Percentiles rank a stretch among this genome's conserved stretches.
Evolutionary conservation across 495 filamentous ascomycete genomes (phyloP).

Genomic region (Talaromyces wortmannii): DNA sequence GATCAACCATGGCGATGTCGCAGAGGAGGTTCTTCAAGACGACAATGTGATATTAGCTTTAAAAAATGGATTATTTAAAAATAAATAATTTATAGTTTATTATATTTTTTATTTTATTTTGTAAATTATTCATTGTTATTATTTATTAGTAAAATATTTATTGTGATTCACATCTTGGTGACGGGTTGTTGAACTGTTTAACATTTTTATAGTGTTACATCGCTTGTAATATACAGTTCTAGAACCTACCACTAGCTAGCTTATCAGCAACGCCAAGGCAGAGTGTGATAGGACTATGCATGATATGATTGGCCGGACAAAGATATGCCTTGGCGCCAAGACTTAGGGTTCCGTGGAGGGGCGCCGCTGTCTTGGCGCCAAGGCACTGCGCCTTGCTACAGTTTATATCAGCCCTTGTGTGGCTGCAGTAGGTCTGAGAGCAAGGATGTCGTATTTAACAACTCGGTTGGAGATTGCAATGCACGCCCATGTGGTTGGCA

Average conservation of each 20-base stretch:
- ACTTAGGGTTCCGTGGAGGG: not conserved
- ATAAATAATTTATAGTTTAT: too few species aligned
- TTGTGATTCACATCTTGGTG: too few species aligned
- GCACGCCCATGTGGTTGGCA: not conserved
- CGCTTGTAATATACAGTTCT: too few species aligned
- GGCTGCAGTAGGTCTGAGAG: too few species aligned
- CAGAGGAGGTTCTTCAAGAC: constrained; percentile 47
- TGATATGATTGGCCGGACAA: not conserved
- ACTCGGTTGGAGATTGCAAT: not conserved
- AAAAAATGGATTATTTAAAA: too few species aligned
- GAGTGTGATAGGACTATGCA: not conserved
- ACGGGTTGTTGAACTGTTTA: too few species aligned
- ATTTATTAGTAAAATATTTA: too few species aligned
- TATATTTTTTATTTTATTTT: too few species aligned
- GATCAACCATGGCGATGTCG: constrained; percentile 51
- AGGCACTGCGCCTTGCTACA: not conserved
- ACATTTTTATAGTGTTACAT: too few species aligned
- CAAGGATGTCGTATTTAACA: too few species aligned
- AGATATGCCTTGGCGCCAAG: not conserved
- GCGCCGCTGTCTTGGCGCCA: not conserved
- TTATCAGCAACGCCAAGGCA: not conserved
- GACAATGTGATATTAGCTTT: constrained; percentile 52
- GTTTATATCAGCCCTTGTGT: not conserved
- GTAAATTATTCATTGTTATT: too few species aligned
- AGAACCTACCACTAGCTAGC: not conserved